Percentiles rank a stretch among this genome's conserved stretches.
These are phyloP conservation scores for Chrysanthemum makinoi DNA, from an alignment of 129 eudicot genomes.

Conservation along the genomic window DNA sequence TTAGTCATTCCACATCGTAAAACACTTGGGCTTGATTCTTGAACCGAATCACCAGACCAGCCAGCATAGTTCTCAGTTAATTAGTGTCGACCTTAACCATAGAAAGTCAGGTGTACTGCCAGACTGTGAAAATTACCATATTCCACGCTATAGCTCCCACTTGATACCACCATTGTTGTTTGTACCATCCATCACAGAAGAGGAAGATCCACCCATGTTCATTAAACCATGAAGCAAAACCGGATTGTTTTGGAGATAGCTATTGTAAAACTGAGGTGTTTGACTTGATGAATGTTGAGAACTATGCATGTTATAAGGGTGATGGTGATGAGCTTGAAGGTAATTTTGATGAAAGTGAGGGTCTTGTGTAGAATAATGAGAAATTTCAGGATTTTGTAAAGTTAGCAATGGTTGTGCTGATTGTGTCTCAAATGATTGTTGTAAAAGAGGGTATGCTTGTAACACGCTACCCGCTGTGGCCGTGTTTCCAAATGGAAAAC, in stretches of 20 bases:
- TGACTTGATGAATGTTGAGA: conserved; percentile 47
- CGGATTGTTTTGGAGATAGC: conserved; percentile 59
- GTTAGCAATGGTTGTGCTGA: conserved; percentile 70
- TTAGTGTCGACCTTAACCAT: conserved; percentile 89
- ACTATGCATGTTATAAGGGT: conserved; percentile 48
- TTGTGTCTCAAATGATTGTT: conserved; percentile 57
- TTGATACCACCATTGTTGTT: conserved; percentile 57
- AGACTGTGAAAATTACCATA: conserved; percentile 46
- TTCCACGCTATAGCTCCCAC: conserved; percentile 48
- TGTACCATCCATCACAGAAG: conserved; percentile 52
- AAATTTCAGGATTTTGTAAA: conserved; percentile 65
- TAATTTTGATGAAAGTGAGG: conserved; percentile 55
- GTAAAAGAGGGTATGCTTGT: conserved; percentile 72
- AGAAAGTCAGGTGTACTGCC: conserved; percentile 44
- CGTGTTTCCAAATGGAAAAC: conserved; percentile 51
- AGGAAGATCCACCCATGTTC: conserved; percentile 71
- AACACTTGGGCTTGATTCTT: conserved; percentile 68
- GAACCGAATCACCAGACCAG: conserved; percentile 81
- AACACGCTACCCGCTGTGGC: conserved; percentile 34
- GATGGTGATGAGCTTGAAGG: conserved; percentile 71
- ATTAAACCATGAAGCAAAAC: conserved; percentile 79
- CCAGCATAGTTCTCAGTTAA: conserved; percentile 58
- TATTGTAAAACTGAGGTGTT: conserved; percentile 50
- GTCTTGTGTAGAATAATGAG: conserved; percentile 54
- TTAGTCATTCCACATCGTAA: conserved; percentile 97